These are phyloP conservation scores for Umbelopsis sp. DNA, from an alignment of 371 early-diverging fungal genomes.

Conservation along the genomic window DNA sequence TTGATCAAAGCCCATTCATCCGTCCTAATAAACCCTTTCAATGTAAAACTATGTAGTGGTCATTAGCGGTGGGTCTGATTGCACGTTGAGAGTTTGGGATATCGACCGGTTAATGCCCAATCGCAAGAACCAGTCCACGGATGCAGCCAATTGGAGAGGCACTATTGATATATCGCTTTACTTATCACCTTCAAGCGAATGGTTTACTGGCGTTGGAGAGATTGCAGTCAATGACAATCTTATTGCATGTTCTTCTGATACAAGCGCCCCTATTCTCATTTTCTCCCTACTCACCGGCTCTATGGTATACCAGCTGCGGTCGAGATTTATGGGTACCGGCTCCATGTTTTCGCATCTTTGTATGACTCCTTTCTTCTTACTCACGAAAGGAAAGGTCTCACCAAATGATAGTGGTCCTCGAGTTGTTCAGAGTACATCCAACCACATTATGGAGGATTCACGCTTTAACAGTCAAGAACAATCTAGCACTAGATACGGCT, in stretches of 20 bases:
- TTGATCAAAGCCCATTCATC: background rate
- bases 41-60: slow-evolving; percentile 35
- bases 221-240: slow-evolving; percentile 54
- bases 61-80: slow-evolving; percentile 61
- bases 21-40: background rate
- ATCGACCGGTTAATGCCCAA: slow-evolving; percentile 24
- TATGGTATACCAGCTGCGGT: slow-evolving; percentile 52
- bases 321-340: background rate
- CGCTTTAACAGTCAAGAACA: background rate
- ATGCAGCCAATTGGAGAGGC: slow-evolving; percentile 36
- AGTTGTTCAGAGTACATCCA: slow-evolving; percentile 12
- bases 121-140: slow-evolving; percentile 4
- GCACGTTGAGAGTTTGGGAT: slow-evolving; percentile 62
- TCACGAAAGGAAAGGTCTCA: slow-evolving; percentile 47
- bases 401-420: slow-evolving; percentile 18
- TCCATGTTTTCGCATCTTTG: slow-evolving; percentile 49
- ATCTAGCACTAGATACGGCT: slow-evolving; percentile 14
- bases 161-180: slow-evolving; percentile 47
- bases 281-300: slow-evolving; percentile 62
- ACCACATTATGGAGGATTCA: background rate
- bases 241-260: slow-evolving; percentile 60
- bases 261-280: slow-evolving; percentile 54
- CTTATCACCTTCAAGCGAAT: slow-evolving; percentile 47
- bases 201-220: slow-evolving; percentile 61
- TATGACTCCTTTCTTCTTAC: slow-evolving; percentile 57